These are phyloP conservation scores for Stemphylium beticola DNA, from an alignment of 2,329 filamentous ascomycete genomes.

Conservation along the genomic window DNA sequence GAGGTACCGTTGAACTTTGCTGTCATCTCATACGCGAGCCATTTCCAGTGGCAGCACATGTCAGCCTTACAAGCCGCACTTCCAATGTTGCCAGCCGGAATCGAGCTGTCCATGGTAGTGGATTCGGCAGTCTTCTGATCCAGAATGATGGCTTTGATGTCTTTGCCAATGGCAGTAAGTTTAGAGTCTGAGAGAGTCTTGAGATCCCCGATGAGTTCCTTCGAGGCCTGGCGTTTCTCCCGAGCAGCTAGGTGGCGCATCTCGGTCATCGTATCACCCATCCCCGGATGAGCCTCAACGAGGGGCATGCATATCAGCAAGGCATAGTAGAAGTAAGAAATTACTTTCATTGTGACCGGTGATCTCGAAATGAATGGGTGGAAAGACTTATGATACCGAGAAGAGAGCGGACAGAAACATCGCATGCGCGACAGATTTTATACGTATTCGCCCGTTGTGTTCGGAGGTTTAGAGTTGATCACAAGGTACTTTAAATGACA, in stretches of 20 bases:
- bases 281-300: constrained; percentile 37
- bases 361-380: background rate
- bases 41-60: constrained; percentile 46
- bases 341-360: constrained; percentile 9
- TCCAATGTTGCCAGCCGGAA: constrained; percentile 37
- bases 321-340: constrained; percentile 26
- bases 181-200: constrained; percentile 38
- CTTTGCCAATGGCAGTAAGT: constrained; percentile 41
- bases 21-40: constrained; percentile 44
- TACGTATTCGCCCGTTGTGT: too few relatives aligned
- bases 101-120: constrained; percentile 26
- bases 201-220: constrained; percentile 45
- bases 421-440: background rate
- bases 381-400: background rate
- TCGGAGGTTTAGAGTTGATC: too few relatives aligned
- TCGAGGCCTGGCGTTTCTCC: constrained; percentile 32
- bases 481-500: constrained; percentile 4
- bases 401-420: background rate
- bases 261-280: constrained; percentile 32
- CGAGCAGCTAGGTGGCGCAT: constrained; percentile 25
- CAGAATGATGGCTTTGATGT: constrained; percentile 44
- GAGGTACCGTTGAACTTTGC: constrained; percentile 43
- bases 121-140: constrained; percentile 33
- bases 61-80: constrained; percentile 44
- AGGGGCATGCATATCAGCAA: constrained; percentile 20